Conservation (phyloP, 2,329 filamentous ascomycete species). For the Penicillium sp. region DNA sequence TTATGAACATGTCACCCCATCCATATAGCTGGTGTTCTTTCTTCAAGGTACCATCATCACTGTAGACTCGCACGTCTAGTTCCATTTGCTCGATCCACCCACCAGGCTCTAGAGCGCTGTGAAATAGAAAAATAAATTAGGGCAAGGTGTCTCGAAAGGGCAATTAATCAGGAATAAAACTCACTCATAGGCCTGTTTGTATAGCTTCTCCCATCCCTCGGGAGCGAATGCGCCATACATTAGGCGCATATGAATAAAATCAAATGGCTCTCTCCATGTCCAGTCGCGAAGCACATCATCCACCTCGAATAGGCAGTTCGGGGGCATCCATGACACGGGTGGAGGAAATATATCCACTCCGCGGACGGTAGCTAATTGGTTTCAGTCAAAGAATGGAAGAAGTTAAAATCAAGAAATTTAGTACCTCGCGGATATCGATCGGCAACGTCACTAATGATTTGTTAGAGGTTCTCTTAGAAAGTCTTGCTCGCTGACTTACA, state of each 20-base stretch:
- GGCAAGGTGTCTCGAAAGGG: neutral
- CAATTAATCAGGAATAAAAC: neutral
- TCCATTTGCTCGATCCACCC: slow-evolving; percentile 15
- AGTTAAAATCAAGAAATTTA: neutral
- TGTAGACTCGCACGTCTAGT: slow-evolving; percentile 9
- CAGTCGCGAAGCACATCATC: slow-evolving; percentile 24
- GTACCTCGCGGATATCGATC: slow-evolving; percentile 8
- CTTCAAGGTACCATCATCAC: slow-evolving; percentile 8
- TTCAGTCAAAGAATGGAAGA: neutral
- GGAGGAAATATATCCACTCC: slow-evolving; percentile 26
- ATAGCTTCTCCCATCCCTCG: slow-evolving; percentile 1
- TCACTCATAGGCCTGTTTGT: slow-evolving; percentile 14
- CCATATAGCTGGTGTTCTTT: slow-evolving; percentile 6
- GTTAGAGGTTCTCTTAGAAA: neutral
- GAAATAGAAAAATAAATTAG: neutral
- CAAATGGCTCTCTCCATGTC: slow-evolving; percentile 24
- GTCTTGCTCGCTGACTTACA: slow-evolving; percentile 8
- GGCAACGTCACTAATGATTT: slow-evolving; percentile 4
- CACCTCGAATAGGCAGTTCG: slow-evolving; percentile 29
- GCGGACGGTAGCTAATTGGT: slow-evolving; percentile 11
- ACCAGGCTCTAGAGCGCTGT: neutral
- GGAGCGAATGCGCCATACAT: slow-evolving; percentile 13
- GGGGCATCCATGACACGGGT: slow-evolving; percentile 22
- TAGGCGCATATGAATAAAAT: slow-evolving; percentile 24
- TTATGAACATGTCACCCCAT: slow-evolving; percentile 17